Evolutionary conservation across 331 rosid species (phyloP), one percentile per base, ranked within the genome.

Genomic region (Malus hybrid): DNA sequence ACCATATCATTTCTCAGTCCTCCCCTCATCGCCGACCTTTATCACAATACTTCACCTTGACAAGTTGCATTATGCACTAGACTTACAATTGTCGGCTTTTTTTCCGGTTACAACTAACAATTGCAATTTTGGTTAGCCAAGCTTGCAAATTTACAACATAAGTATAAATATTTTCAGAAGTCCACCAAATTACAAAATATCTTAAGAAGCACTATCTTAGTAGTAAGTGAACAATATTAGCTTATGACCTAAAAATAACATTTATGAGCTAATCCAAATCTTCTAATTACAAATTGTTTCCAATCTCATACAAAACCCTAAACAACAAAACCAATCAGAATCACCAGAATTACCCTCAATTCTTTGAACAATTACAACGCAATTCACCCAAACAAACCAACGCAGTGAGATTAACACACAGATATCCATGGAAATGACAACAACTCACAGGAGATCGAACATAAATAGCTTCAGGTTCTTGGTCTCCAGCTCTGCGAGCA

Each of bases 371-470:
- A 64, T 77, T 65, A 65, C 31, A 10, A 10, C 71, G 24, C 57
- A 52, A 56, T 71, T 70, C 81, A 65, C 39, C 67, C 19, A 42
- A 72, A 34, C 48, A 31, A 80, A 24, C 33, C 32, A 36, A 70
- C 44, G 56, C 54, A 15, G 20, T 20, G 9, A 42, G 29, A 79
- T 60, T 70, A 39, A 55, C 34, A 42, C 62, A 74, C 14, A 44
- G 12, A 42, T 24, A 13, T 10, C 7, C 32, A 66, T 9, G 6
- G 8, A 28, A 63, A 42, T 42, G 4, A 29, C 61, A 73, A 20
- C 1, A 22, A 42, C 93, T 81, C 70, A 94, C 96, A 2, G 93
- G 97, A 80, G 98, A 92, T 90, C 93, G 86, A 80, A 91, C 90
- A 28, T 87, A 84, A 48, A 94, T 73, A 34, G 89, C 87, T 79